Evolutionary conservation across 257 asterid species (phyloP).

Genomic region (Solanum ossicruentum): DNA sequence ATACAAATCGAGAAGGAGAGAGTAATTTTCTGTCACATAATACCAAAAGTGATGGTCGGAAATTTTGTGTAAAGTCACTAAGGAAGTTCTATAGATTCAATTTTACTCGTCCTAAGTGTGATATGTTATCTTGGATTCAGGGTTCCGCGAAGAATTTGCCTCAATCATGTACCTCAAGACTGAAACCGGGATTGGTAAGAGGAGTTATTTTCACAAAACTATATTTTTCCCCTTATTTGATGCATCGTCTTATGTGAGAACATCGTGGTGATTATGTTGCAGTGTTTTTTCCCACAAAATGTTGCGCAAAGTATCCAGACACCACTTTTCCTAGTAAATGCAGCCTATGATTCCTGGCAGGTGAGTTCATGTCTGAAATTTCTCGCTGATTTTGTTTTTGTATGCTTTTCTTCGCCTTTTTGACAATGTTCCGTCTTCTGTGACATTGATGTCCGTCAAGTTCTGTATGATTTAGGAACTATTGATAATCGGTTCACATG

Average conservation of each 20-base stretch:
- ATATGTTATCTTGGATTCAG: constrained; percentile 23
- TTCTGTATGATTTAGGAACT: not conserved
- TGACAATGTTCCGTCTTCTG: not conserved
- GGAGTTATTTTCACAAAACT: not conserved
- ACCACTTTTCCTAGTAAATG: constrained; percentile 7
- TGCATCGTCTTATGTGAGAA: not conserved
- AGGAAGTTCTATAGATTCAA: not conserved
- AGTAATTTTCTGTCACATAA: not conserved
- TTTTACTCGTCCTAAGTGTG: not conserved
- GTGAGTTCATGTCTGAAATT: not conserved
- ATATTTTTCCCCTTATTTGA: not conserved
- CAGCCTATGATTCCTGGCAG: constrained; percentile 17
- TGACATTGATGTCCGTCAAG: not conserved
- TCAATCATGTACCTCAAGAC: constrained; percentile 45
- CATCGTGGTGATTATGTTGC: constrained; percentile 6
- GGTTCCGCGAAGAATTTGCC: constrained; percentile 70
- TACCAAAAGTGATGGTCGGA: not conserved
- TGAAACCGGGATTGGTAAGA: constrained; percentile 70
- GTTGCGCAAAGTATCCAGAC: constrained; percentile 41
- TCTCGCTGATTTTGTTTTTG: not conserved
- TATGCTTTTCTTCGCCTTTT: not conserved
- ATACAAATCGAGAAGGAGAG: not conserved
- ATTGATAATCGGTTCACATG: too few relatives aligned
- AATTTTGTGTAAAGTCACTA: not conserved
- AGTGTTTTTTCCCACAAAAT: constrained; percentile 88